Evolutionary conservation across 371 early-diverging fungal species (phyloP).

Genomic region (Rhizopus arrhizus): DNA sequence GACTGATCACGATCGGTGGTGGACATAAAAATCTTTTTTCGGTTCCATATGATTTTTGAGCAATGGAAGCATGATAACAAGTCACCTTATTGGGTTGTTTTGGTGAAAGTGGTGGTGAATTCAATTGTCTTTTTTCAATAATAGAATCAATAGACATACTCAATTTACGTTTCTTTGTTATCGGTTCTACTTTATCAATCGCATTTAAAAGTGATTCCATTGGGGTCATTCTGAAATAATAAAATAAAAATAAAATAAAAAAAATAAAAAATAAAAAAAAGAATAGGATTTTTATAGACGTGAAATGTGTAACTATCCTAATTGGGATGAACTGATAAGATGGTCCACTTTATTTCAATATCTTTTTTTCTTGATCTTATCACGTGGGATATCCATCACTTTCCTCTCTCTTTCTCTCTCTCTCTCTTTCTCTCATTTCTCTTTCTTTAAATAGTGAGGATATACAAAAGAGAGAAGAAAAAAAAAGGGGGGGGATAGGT

Average conservation of each 20-base stretch:
- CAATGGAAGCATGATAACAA: conserved; percentile 70
- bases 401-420: background rate
- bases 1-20: conserved; percentile 67
- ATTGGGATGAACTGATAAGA: conserved; percentile 45
- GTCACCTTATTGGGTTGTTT: conserved; percentile 37
- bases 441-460: conserved; percentile 34
- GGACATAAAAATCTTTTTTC: conserved; percentile 87
- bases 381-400: no score
- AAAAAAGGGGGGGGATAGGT: no score
- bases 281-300: conserved; percentile 8
- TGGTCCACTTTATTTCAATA: conserved; percentile 12
- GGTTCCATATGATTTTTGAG: conserved; percentile 88
- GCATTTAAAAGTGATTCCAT: conserved; percentile 52
- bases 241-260: conserved; percentile 1
- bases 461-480: background rate
- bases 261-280: conserved; percentile 10
- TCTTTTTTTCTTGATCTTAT: conserved; percentile 36
- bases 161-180: conserved; percentile 20
- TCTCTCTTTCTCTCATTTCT: conserved; percentile 12
- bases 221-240: conserved; percentile 32
- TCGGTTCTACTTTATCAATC: conserved; percentile 43
- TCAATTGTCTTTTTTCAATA: conserved; percentile 10
- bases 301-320: conserved; percentile 38
- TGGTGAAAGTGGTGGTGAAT: conserved; percentile 8
- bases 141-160: conserved; percentile 52